Evolutionary conservation across 1,284 basidiomycete genomes (phyloP).

Genomic region (Inonotus hispidus): DNA sequence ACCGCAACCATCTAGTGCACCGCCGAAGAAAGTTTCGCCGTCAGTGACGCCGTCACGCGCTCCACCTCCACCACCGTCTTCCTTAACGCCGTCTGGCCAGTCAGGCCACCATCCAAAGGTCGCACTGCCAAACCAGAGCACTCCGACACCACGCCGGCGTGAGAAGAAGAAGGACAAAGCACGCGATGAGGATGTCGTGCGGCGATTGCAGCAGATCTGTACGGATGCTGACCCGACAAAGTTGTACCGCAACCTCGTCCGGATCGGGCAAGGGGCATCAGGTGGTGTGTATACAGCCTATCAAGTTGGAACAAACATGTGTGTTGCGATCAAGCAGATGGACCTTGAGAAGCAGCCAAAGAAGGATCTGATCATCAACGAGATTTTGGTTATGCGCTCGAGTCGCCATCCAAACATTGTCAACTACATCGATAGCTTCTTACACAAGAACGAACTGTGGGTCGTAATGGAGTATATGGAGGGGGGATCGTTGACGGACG

Average conservation of each 20-base stretch:
- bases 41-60: constrained; percentile 33
- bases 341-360: constrained; percentile 99
- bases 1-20: constrained; percentile 30
- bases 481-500: constrained; percentile 88
- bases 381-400: constrained; percentile 98
- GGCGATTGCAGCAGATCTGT: constrained; percentile 89
- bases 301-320: constrained; percentile 88
- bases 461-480: constrained; percentile 99
- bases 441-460: constrained; percentile 98
- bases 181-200: constrained; percentile 87
- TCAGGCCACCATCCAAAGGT: constrained; percentile 10
- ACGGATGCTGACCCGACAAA: constrained; percentile 96
- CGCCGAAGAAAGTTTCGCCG: constrained; percentile 15
- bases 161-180: constrained; percentile 84
- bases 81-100: constrained; percentile 2
- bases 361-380: constrained; percentile 99
- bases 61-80: constrained; percentile 28
- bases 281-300: constrained; percentile 99
- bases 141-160: constrained; percentile 74
- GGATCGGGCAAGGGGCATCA: constrained; percentile 98
- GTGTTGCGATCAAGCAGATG: constrained; percentile 99
- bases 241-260: constrained; percentile 87
- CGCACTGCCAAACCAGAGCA: constrained; percentile 30
- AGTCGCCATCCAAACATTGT: constrained; percentile 97
- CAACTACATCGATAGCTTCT: constrained; percentile 98